phyloP scores from a whole-genome alignment of 1,284 basidiomycete species.

The Tilletia caries region DNA sequence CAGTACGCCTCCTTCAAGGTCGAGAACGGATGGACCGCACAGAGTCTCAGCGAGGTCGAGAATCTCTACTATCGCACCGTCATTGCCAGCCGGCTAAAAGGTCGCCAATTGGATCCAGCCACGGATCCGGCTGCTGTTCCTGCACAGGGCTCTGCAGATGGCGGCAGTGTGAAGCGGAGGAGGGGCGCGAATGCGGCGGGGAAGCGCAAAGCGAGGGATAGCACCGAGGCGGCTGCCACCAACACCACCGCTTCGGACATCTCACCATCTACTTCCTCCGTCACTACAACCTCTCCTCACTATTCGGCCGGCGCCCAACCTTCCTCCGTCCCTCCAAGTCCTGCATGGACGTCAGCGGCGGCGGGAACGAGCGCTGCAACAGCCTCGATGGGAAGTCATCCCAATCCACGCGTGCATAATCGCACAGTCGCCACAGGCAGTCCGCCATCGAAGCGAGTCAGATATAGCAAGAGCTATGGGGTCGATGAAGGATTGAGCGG shows the following conservation, averaged over 20 bases:
- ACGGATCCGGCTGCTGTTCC: background rate
- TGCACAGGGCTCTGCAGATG: background rate
- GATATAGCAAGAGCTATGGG: background rate
- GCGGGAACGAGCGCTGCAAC: too few species aligned
- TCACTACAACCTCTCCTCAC: background rate
- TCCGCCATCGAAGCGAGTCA: background rate
- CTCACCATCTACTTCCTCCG: background rate
- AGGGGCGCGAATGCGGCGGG: background rate
- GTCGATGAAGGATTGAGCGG: too few species aligned
- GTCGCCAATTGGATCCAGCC: background rate
- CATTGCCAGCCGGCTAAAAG: background rate
- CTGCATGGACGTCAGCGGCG: background rate
- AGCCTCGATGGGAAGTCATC: background rate
- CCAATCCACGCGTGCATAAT: background rate
- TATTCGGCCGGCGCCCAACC: background rate
- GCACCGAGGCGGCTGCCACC: background rate
- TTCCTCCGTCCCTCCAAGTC: background rate
- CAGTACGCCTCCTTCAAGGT: slow-evolving; percentile 51
- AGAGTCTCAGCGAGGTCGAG: slow-evolving; percentile 50
- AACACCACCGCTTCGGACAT: background rate
- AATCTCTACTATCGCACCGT: slow-evolving; percentile 43
- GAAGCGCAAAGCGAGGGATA: slow-evolving; percentile 8
- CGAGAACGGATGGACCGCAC: slow-evolving; percentile 49
- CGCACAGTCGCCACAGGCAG: background rate
- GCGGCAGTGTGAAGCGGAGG: background rate